phyloP scores from a whole-genome alignment of 345 rosid genomes.

The Eucalyptus pumila region DNA sequence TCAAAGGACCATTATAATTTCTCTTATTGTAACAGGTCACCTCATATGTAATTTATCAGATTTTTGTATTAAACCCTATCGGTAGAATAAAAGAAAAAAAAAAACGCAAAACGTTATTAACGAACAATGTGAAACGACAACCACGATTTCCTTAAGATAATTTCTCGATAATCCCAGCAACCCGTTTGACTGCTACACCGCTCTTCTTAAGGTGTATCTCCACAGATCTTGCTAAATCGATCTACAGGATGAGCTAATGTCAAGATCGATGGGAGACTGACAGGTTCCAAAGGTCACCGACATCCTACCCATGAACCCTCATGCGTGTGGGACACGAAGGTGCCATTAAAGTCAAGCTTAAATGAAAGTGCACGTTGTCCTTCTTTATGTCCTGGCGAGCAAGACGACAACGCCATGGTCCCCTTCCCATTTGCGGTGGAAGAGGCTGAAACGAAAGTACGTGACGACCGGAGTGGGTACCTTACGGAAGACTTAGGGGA shows the following conservation, averaged over 20 bases:
- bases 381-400: neutral
- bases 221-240: neutral
- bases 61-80: neutral
- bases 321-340: neutral
- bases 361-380: neutral
- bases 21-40: rapidly evolving
- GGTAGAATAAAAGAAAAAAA: neutral
- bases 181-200: neutral
- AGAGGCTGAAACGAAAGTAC: neutral
- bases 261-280: neutral
- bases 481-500: neutral
- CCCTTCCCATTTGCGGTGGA: neutral
- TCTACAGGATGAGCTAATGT: neutral
- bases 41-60: neutral
- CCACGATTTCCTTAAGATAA: neutral
- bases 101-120: neutral
- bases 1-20: neutral
- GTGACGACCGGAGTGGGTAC: neutral
- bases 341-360: neutral
- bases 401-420: neutral
- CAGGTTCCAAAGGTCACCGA: neutral
- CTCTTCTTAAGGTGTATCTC: neutral
- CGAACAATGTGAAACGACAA: neutral
- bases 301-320: neutral
- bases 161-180: neutral